Percentiles rank a stretch among this genome's conserved stretches.
Evolutionary conservation across 2,329 filamentous ascomycete species (phyloP).

Genomic region (Chaetothyriales sp.): DNA sequence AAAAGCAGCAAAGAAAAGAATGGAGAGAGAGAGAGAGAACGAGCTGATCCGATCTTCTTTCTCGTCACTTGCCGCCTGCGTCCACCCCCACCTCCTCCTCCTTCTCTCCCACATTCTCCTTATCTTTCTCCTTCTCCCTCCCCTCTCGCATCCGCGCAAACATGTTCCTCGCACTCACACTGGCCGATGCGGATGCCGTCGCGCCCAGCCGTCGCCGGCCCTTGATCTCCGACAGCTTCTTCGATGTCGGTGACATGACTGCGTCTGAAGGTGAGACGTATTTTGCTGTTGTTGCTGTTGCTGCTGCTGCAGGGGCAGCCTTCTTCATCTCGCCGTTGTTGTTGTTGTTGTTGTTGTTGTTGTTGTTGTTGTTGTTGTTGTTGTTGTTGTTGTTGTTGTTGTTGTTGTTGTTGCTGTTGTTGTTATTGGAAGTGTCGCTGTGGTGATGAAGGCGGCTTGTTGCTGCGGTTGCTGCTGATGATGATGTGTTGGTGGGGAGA

Average conservation of each 20-base stretch:
- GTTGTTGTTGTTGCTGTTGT: too few relatives aligned
- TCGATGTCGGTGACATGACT: conserved; percentile 35
- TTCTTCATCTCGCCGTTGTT: neutral
- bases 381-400: too few relatives aligned
- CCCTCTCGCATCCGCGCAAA: neutral
- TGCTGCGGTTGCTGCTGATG: too few relatives aligned
- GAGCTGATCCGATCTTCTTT: neutral
- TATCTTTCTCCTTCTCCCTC: neutral
- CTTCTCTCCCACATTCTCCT: neutral
- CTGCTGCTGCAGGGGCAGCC: neutral
- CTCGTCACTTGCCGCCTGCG: neutral
- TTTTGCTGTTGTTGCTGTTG: conserved; percentile 7
- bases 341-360: too few relatives aligned
- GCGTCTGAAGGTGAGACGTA: conserved; percentile 36
- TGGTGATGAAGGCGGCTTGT: too few relatives aligned
- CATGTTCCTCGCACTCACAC: neutral
- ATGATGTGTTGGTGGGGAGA: neutral
- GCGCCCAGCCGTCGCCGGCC: conserved; percentile 10
- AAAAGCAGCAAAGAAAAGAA: too few relatives aligned
- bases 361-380: too few relatives aligned
- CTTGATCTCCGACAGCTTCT: conserved; percentile 36
- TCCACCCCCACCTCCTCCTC: too few relatives aligned
- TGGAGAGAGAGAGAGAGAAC: too few relatives aligned
- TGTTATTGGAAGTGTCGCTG: too few relatives aligned
- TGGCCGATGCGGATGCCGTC: neutral